These are phyloP conservation scores for Suhomyces wounanorum DNA, from an alignment of 1,139 yeast genomes.

Conservation along the genomic window DNA sequence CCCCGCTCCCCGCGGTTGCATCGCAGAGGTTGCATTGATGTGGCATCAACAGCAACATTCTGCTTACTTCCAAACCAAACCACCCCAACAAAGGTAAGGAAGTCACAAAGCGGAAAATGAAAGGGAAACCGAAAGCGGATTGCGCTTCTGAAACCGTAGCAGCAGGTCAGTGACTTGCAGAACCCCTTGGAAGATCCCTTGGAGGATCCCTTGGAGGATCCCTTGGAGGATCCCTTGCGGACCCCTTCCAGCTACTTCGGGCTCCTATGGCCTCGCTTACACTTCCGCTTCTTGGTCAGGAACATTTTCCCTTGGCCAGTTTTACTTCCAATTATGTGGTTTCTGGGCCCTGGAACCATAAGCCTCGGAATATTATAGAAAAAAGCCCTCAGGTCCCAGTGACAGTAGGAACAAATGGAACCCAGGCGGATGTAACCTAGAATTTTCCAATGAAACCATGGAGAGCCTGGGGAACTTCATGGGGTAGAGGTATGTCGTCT, in stretches of 20 bases:
- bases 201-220: too few relatives aligned
- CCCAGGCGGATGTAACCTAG: not conserved
- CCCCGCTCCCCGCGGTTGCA: conserved; percentile 1
- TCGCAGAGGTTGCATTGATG: not conserved
- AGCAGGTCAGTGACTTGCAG: too few relatives aligned
- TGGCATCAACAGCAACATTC: not conserved
- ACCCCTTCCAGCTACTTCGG: not conserved
- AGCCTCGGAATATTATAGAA: not conserved
- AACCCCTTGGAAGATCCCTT: too few relatives aligned
- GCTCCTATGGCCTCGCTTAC: not conserved
- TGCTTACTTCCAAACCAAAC: not conserved
- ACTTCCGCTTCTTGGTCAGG: not conserved
- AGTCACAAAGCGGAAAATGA: too few relatives aligned
- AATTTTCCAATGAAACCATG: not conserved
- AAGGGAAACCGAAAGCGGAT: too few relatives aligned
- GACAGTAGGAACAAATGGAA: not conserved
- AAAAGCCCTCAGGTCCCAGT: not conserved
- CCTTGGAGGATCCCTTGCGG: not conserved
- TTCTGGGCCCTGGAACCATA: not conserved
- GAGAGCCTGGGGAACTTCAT: not conserved
- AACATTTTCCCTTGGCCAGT: not conserved
- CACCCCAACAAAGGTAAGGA: too few relatives aligned
- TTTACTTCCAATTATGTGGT: not conserved
- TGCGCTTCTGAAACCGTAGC: too few relatives aligned
- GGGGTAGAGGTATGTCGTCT: not conserved